Base-by-base conservation (phyloP, 768 basidiomycete genomes). In the Floccularia luteovirens region DNA sequence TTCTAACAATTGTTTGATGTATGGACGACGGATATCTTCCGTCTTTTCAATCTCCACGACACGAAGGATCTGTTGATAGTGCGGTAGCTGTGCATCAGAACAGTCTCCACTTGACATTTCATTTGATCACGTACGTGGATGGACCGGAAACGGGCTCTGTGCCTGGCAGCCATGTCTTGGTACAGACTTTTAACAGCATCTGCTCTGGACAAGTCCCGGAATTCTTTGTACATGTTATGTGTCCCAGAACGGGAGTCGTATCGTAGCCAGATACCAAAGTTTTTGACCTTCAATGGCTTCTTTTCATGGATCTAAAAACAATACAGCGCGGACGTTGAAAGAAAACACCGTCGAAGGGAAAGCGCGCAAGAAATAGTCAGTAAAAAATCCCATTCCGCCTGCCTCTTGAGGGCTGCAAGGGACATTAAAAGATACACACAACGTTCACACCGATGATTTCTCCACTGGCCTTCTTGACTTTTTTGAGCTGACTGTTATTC, bases 201-300 rank as follows among this genome's bases (percentile, higher is more conserved):
- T 45, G 90, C 83, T 49, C 96, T 84, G 52, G 75, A 75, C 53
- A 99, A 83, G 55, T 98, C 94, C 58, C 92, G 90, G 86, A 90
- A 97, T 67, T 90, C 87, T 79, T 93, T 93, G 87, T 96, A 96
- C 92, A 97, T 94, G 82, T 99, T 99, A 83, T 98, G 96, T 33
- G 96, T 99, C 48, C 96, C 96, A 38, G 93, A 96, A 55, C 94
- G 91, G 40, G 94, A 98, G 70, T 99, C 96, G 69, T 99, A 99
- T 54, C 94, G 88, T 62, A 99, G 68, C 96, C 96, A 98, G 70
- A 99, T 89, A 51, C 96, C 96, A 61, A 99, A 97, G 84, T 96
- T 98, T 80, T 99, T 98, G 66, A 97, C 87, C 72, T 93, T 93
- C 65, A 96, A 61, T 17, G 96, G 96, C 67, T 86, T 90, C 79